Conservation (phyloP, 2,329 filamentous ascomycete species). For the Colletotrichum trifolii region DNA sequence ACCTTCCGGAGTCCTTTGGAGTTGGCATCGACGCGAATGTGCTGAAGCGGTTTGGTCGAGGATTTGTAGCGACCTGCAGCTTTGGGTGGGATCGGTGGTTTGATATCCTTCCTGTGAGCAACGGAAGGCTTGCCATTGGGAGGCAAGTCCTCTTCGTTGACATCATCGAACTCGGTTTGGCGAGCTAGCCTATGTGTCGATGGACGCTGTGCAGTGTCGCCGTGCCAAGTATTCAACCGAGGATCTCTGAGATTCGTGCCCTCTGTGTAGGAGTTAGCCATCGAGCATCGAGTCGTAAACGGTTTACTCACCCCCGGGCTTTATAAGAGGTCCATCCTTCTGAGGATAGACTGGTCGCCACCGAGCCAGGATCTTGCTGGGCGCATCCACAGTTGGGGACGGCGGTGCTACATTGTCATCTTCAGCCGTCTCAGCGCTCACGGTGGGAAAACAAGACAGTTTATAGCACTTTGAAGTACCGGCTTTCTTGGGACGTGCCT, state of each 20-base stretch:
- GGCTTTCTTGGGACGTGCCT: conserved; percentile 41
- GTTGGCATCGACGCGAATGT: background rate
- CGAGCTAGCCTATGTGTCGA: conserved; percentile 14
- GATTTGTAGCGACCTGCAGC: conserved; percentile 17
- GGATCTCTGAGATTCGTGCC: conserved; percentile 11
- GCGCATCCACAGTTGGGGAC: conserved; percentile 27
- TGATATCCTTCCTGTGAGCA: background rate
- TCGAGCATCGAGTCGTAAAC: background rate
- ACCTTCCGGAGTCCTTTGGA: conserved; percentile 7
- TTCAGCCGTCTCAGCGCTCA: conserved; percentile 13
- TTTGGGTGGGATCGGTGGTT: conserved; percentile 20
- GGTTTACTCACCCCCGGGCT: conserved; percentile 14
- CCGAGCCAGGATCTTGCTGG: conserved; percentile 26
- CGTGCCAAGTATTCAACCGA: conserved; percentile 30
- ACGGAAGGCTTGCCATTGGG: conserved; percentile 3
- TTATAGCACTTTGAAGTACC: conserved; percentile 25
- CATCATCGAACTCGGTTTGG: background rate
- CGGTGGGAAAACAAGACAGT: conserved; percentile 16
- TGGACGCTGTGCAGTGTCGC: conserved; percentile 25
- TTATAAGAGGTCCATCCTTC: background rate
- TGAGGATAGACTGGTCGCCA: conserved; percentile 32
- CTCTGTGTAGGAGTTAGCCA: conserved; percentile 3
- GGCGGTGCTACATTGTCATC: conserved; percentile 1
- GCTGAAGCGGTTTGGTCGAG: background rate
- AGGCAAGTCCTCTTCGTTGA: background rate